Percentiles rank a stretch among this genome's conserved stretches.
These are phyloP conservation scores for Vachellia collinsii DNA, from an alignment of 306 rosid genomes.

Conservation along the genomic window DNA sequence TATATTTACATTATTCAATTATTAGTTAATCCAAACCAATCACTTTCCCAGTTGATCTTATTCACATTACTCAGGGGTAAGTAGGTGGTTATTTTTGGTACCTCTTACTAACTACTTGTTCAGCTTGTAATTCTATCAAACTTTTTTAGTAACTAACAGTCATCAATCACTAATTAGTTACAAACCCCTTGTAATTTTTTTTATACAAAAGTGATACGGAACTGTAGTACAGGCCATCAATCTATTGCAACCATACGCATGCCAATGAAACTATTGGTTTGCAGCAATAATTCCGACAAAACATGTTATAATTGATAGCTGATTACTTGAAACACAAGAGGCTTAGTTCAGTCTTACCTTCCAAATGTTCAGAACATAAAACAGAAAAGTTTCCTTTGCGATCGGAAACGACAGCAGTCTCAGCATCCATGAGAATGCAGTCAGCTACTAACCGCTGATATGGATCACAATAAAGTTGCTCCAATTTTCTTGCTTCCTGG, in stretches of 20 bases:
- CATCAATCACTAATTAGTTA: not conserved
- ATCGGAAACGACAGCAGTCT: conserved; percentile 92
- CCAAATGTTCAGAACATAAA: conserved; percentile 70
- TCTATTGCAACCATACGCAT: conserved; percentile 16
- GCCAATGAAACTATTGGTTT: not conserved
- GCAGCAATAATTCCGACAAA: conserved; percentile 21
- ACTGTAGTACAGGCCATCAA: conserved; percentile 19
- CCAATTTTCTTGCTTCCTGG: conserved; percentile 76
- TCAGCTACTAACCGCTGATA: conserved; percentile 88
- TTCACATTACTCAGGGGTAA: not conserved
- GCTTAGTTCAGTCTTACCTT: conserved; percentile 55
- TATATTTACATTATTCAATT: not conserved
- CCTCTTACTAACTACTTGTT: not conserved
- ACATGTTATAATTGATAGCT: conserved; percentile 18
- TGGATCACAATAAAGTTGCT: conserved; percentile 83
- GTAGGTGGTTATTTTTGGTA: not conserved
- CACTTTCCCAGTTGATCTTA: not conserved
- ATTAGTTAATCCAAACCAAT: not conserved
- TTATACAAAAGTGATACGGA: not conserved
- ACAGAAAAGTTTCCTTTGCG: conserved; percentile 91
- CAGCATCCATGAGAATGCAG: conserved; percentile 81
- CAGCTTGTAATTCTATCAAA: not conserved
- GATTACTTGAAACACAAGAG: conserved; percentile 27
- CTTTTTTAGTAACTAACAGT: not conserved
- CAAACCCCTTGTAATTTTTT: not conserved